phyloP scores from a whole-genome alignment of 2,329 filamentous ascomycete genomes.

The Pestalotiopsis sp. region DNA sequence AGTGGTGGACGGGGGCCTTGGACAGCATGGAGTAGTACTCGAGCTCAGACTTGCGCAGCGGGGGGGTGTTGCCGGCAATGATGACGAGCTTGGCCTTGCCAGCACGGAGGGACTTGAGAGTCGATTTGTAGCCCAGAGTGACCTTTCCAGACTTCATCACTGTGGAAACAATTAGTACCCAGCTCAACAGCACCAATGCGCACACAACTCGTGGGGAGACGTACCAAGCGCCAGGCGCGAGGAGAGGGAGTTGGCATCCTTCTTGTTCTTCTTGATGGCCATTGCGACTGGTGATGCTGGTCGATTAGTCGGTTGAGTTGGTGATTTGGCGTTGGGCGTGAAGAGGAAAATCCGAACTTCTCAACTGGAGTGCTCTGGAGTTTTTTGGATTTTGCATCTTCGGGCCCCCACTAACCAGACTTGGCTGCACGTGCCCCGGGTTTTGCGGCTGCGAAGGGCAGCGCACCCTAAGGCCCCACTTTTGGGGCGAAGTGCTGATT shows the following conservation, averaged over 20 bases:
- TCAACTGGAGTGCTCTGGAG: neutral
- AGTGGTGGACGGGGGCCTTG: slow-evolving; percentile 97
- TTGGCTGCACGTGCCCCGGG: neutral
- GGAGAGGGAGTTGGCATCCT: slow-evolving; percentile 76
- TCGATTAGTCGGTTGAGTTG: slow-evolving; percentile 22
- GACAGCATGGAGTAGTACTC: slow-evolving; percentile 94
- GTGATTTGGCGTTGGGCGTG: slow-evolving; percentile 12
- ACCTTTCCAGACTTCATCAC: slow-evolving; percentile 66
- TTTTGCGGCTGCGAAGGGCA: neutral
- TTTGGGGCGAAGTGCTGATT: slow-evolving; percentile 1
- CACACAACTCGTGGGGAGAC: neutral
- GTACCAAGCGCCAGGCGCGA: slow-evolving; percentile 37
- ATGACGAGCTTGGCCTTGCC: slow-evolving; percentile 90
- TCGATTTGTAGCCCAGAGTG: slow-evolving; percentile 88
- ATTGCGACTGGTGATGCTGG: slow-evolving; percentile 56
- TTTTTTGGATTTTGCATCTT: neutral
- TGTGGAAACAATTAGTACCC: slow-evolving; percentile 21
- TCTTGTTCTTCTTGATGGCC: slow-evolving; percentile 80
- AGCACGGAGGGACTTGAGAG: slow-evolving; percentile 84
- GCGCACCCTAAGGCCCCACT: slow-evolving; percentile 7
- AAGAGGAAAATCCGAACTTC: neutral
- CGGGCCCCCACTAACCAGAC: neutral
- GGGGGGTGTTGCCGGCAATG: slow-evolving; percentile 92
- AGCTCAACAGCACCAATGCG: neutral
- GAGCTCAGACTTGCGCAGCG: slow-evolving; percentile 95